These are phyloP conservation scores for Cronartium ribicola DNA, from an alignment of 1,284 basidiomycete species.

Conservation along the genomic window DNA sequence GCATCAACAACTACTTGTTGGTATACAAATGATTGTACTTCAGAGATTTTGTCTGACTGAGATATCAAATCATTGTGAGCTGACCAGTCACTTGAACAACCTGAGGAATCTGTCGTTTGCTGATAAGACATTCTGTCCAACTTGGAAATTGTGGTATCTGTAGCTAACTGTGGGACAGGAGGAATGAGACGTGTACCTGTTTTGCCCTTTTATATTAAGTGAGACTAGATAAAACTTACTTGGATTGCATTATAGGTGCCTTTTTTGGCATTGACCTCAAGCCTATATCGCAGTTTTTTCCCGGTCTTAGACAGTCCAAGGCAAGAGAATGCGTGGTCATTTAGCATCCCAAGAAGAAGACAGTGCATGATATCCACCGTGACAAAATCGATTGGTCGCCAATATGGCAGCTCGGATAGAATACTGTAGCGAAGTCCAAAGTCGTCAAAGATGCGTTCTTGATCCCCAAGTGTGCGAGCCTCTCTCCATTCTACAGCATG, in stretches of 20 bases:
- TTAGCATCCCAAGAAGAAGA: slow-evolving; percentile 19
- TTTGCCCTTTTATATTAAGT: too few relatives aligned
- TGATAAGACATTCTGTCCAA: too few relatives aligned
- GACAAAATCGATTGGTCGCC: slow-evolving; percentile 18
- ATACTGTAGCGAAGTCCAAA: slow-evolving; percentile 13
- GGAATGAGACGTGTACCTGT: too few relatives aligned
- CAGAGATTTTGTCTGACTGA: too few relatives aligned
- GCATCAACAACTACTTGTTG: too few relatives aligned
- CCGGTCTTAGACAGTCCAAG: slow-evolving; percentile 1
- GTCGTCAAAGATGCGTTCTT: not conserved
- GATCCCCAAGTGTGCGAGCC: not conserved
- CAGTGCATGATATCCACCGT: slow-evolving; percentile 12
- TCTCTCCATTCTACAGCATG: not conserved
- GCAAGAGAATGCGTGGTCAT: slow-evolving; percentile 14
- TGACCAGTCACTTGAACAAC: too few relatives aligned
- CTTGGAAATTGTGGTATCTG: too few relatives aligned
- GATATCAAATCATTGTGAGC: too few relatives aligned
- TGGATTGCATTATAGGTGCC: not conserved
- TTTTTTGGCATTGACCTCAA: not conserved
- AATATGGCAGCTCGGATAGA: slow-evolving; percentile 21
- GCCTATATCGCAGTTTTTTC: not conserved
- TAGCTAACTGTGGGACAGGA: too few relatives aligned
- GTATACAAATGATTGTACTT: too few relatives aligned
- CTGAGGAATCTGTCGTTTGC: too few relatives aligned
- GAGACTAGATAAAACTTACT: not conserved